A percentile compares a stretch with the other conserved stretches of the same genome.
phyloP scores from a whole-genome alignment of 306 rosid species.

The Dryas alaskensis region DNA sequence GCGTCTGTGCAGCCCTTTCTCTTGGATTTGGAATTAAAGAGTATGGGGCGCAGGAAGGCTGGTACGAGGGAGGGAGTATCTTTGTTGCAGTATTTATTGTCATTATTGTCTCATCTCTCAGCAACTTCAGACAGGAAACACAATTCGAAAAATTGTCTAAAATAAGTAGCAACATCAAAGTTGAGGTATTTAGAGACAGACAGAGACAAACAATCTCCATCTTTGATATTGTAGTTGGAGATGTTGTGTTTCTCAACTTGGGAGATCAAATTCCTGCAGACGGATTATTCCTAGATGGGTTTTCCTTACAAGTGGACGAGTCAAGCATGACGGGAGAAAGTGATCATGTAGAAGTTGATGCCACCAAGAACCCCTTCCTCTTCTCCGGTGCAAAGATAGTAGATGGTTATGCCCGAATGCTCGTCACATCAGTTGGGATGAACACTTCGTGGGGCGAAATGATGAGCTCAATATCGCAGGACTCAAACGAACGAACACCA shows the following conservation, averaged over 20 bases:
- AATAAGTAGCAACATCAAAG: slow-evolving; percentile 64
- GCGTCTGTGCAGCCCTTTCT: slow-evolving; percentile 69
- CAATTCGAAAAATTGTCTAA: slow-evolving; percentile 75
- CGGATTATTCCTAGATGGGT: slow-evolving; percentile 66
- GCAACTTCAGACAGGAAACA: slow-evolving; percentile 79
- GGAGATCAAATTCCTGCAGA: slow-evolving; percentile 93
- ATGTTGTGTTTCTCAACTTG: slow-evolving; percentile 51
- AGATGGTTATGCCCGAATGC: slow-evolving; percentile 67
- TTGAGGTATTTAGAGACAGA: slow-evolving; percentile 54
- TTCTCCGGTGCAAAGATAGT: slow-evolving; percentile 79
- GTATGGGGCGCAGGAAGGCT: slow-evolving; percentile 65
- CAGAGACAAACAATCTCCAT: slow-evolving; percentile 61
- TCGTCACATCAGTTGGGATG: slow-evolving; percentile 73
- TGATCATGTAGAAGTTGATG: slow-evolving; percentile 64
- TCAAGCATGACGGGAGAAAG: slow-evolving; percentile 98
- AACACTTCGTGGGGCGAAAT: slow-evolving; percentile 86
- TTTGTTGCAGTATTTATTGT: slow-evolving; percentile 69
- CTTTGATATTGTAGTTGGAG: slow-evolving; percentile 74
- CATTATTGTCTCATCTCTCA: slow-evolving; percentile 61
- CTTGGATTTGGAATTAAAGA: slow-evolving; percentile 83
- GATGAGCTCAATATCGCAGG: slow-evolving; percentile 80
- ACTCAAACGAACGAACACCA: slow-evolving; percentile 64
- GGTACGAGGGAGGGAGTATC: slow-evolving; percentile 93
- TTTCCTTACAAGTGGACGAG: slow-evolving; percentile 72
- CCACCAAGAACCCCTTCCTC: slow-evolving; percentile 51